phyloP scores from a whole-genome alignment of 306 rosid species.

The apple (Malus domestica) region DNA sequence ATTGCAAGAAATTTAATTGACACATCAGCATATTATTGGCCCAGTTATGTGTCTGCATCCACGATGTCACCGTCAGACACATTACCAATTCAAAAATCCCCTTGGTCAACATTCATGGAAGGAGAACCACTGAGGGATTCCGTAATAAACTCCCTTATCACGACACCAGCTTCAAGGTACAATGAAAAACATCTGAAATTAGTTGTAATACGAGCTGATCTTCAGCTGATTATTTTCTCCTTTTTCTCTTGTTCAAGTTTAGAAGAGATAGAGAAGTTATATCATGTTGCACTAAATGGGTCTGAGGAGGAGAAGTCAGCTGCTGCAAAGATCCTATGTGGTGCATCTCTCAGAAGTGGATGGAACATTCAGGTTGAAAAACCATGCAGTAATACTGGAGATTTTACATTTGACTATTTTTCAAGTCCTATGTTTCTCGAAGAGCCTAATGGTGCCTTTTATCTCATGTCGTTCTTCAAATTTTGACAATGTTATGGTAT shows the following conservation, averaged over 20 bases:
- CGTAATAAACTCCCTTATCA: slow-evolving; percentile 44
- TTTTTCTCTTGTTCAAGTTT: slow-evolving; percentile 42
- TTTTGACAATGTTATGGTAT: neutral
- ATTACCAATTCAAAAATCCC: slow-evolving; percentile 44
- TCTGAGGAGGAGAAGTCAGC: slow-evolving; percentile 60
- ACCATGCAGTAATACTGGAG: slow-evolving; percentile 15
- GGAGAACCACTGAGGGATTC: slow-evolving; percentile 54
- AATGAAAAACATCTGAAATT: slow-evolving; percentile 3
- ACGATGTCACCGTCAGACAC: slow-evolving; percentile 35
- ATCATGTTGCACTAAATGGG: slow-evolving; percentile 60
- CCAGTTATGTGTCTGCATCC: slow-evolving; percentile 54
- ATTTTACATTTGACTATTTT: neutral
- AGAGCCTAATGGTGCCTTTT: neutral
- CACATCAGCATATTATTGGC: slow-evolving; percentile 65
- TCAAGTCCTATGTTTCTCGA: neutral
- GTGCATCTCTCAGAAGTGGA: slow-evolving; percentile 70
- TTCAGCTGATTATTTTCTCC: slow-evolving; percentile 22
- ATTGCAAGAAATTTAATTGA: slow-evolving; percentile 63
- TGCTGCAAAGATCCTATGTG: slow-evolving; percentile 69
- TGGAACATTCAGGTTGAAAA: slow-evolving; percentile 78
- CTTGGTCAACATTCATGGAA: slow-evolving; percentile 68
- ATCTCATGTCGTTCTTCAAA: neutral
- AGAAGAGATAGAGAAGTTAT: slow-evolving; percentile 66
- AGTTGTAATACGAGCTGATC: slow-evolving; percentile 14
- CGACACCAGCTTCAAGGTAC: slow-evolving; percentile 70